A percentile compares a stretch with the other conserved stretches of the same genome.
These are phyloP conservation scores for Acanthochlamys bracteata DNA, from an alignment of 106 monocot species.

Conservation along the genomic window DNA sequence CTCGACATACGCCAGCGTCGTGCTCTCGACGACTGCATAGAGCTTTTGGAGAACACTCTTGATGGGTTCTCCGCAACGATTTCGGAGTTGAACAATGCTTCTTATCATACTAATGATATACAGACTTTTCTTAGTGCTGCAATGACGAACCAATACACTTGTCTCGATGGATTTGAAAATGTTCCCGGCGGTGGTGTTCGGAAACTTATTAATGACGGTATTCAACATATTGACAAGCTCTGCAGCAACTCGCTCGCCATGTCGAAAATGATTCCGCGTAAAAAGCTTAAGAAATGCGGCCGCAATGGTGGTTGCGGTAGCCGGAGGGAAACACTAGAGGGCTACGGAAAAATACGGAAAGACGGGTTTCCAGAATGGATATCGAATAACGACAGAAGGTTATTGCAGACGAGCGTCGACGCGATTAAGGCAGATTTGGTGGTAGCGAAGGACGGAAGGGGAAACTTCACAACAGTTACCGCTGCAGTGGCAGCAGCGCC, in stretches of 20 bases:
- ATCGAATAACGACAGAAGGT: conserved; percentile 18
- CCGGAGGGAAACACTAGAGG: conserved; percentile 29
- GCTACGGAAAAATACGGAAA: conserved; percentile 18
- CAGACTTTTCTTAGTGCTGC: conserved; percentile 65
- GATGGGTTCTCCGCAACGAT: conserved; percentile 23
- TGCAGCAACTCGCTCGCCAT: conserved; percentile 80
- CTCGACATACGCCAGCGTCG: conserved; percentile 26
- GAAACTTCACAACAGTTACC: conserved; percentile 52
- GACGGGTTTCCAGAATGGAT: conserved; percentile 53
- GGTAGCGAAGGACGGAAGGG: conserved; percentile 77
- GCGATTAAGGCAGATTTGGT: conserved; percentile 22
- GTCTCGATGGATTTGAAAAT: conserved; percentile 69
- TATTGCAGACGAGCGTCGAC: conserved; percentile 25
- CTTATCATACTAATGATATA: conserved; percentile 22
- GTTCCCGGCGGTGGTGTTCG: conserved; percentile 19
- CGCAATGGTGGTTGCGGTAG: background rate
- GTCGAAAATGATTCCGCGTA: conserved; percentile 42
- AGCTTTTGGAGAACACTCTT: conserved; percentile 57
- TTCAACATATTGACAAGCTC: conserved; percentile 37
- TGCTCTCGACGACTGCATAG: conserved; percentile 72
- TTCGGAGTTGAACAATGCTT: background rate
- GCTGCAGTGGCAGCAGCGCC: conserved; percentile 67
- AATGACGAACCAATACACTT: conserved; percentile 83
- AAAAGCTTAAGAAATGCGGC: background rate
- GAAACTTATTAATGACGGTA: conserved; percentile 16